Evolutionary conservation across 2,329 filamentous ascomycete species (phyloP).

Genomic region (Chalaropsis thielavioides): DNA sequence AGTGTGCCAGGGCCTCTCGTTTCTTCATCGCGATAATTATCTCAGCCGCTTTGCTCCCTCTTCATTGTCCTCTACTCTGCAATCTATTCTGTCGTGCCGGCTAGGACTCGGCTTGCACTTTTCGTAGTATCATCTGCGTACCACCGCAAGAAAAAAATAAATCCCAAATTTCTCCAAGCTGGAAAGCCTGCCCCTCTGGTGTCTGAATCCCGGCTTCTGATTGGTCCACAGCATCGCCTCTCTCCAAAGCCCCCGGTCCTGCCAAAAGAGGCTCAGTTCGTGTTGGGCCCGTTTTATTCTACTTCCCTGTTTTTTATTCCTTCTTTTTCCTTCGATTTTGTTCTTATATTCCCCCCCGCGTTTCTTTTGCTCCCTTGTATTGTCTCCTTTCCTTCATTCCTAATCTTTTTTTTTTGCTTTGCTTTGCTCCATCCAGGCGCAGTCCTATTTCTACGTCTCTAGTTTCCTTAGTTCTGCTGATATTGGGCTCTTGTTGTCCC

Average conservation of each 20-base stretch:
- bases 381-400: background rate
- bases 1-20: too few relatives aligned
- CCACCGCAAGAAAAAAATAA: too few relatives aligned
- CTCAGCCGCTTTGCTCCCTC: background rate
- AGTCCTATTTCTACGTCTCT: background rate
- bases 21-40: background rate
- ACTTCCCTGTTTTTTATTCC: background rate
- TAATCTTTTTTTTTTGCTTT: background rate
- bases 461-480: background rate
- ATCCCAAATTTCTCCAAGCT: background rate
- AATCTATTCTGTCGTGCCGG: background rate
- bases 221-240: background rate
- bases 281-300: background rate
- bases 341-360: background rate
- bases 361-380: background rate
- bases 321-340: conserved; percentile 6
- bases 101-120: background rate
- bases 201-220: background rate
- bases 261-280: background rate
- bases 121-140: background rate
- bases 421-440: background rate
- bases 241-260: background rate
- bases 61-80: background rate
- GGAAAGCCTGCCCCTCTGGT: background rate
- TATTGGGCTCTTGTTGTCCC: too few relatives aligned